Base-by-base conservation (phyloP, 768 basidiomycete genomes). In the Leucocoprinus sp. region DNA sequence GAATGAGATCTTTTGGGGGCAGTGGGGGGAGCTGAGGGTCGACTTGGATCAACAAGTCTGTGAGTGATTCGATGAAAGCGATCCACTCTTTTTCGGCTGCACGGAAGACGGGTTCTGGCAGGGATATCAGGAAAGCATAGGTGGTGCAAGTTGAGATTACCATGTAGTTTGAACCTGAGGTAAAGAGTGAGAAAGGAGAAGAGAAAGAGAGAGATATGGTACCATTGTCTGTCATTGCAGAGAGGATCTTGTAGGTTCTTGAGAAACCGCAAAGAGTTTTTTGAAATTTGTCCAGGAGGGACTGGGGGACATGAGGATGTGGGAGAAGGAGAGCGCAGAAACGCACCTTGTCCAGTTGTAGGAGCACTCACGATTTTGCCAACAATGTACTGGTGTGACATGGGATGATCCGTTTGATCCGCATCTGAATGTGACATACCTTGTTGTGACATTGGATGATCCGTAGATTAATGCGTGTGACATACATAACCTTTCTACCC, bases 51-150 rank as follows among this genome's bases (percentile, higher is more conserved):
- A 95, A 68, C 22, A 76, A 61, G 8, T 76, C 68, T 1, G 84
- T 84, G 57, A 93, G 79, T 0, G 65, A 65, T 33, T 84, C 82
- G 15, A 93, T 66, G 55, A 95, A 97, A 28, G 71, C 76, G 57
- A 84, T 86, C 84, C 88, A 97, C 62, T 97, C 90, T 54, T 81
- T 76, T 60, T 95, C 92, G 1, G 88, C 88, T 17, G 73, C 74
- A 17, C 89, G 73, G 56, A 84, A 95, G 2, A 85, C 76, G 1
- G 84, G 81, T 54, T 91, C 88, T 85, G 59, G 19, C 11, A 24
- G 18, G 7, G 5, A 22, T 9, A 23, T 5, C 22, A 24, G 24
- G 12, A 9, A 4, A 3, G 15, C 11, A 15, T 21, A 18, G 4
- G 36, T 22, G 2, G 39, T 22, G 18, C 2, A n/a, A 8, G 1